Evolutionary conservation across 768 basidiomycete species (phyloP), one percentile per base, ranked within the genome.

Genomic region (Leccinum disarticulatum): DNA sequence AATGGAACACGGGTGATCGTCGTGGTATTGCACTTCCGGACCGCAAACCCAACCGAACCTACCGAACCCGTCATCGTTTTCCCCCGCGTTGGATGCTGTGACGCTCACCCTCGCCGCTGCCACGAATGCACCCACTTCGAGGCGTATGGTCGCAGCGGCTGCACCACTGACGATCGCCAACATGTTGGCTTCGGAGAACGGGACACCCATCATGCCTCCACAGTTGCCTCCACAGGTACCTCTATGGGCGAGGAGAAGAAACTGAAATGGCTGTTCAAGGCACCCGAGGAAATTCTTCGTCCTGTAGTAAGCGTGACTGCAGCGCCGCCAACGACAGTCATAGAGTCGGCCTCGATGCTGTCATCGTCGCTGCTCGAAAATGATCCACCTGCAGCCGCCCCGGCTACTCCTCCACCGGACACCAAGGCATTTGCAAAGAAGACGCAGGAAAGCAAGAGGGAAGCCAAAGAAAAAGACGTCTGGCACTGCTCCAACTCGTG

Each of bases 161-260:
- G 92, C 92, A 4, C 85, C 86, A 6, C 63, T 90, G 49, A 92
- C 87, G n/a, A 94, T 94, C 64, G 91, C 91, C 31, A 91, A 88
- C 66, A 91, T 96, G 83, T 91, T 95, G 2, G 94, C 94, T 2
- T 90, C 90, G 1, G 94, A 95, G 76, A 95, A 95, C 64, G 91
- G 91, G 57, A 86, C 83, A 30, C 70, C 81, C 27, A 79, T 86
- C 54, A 64, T 79, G 38, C 81, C 83, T 1, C 80, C 82, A 58
- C 74, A 75, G 38, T 58, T 36, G 30, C 49, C 46, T 2, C 64
- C 69, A 0, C 69, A 76, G 14, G 67, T 76, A 15, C 70, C 8
- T 67, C 74, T 28, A 62, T 75, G 46, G 70, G 77, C 36, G 88
- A 88, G 75, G 84, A 88, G 69, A 86, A 88, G 77, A 87, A 84